Evolutionary conservation across 371 early-diverging fungal species (phyloP).

Genomic region (Mucor velutinosus): DNA sequence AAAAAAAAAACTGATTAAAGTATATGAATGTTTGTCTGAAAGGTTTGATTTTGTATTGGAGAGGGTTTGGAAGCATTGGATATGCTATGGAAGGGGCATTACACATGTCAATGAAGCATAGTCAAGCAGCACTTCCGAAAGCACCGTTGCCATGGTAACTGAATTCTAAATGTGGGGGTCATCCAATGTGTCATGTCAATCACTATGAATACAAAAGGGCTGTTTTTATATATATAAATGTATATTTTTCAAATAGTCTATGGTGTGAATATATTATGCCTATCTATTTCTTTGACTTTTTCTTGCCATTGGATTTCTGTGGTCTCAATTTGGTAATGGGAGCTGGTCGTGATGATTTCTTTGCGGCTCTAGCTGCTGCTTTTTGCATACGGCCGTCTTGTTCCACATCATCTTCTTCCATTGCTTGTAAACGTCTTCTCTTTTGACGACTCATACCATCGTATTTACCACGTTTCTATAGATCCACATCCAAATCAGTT

Average conservation of each 20-base stretch:
- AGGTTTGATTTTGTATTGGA: neutral
- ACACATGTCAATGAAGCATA: neutral
- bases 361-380: conserved; percentile 56
- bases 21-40: neutral
- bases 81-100: neutral
- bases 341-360: conserved; percentile 53
- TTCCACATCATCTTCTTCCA: conserved; percentile 63
- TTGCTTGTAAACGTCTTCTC: conserved; percentile 57
- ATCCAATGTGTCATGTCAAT: neutral
- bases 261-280: neutral
- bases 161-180: neutral
- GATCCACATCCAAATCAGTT: neutral
- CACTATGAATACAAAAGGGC: neutral
- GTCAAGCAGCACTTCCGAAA: neutral
- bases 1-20: neutral
- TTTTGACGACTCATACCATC: conserved; percentile 72
- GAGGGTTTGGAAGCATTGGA: neutral
- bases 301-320: conserved; percentile 3
- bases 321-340: conserved; percentile 21
- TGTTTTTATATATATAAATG: neutral
- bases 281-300: conserved; percentile 29
- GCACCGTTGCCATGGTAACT: neutral
- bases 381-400: conserved; percentile 40
- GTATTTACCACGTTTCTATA: conserved; percentile 57
- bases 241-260: neutral